Evolutionary conservation across 257 asterid genomes (phyloP).

Genomic region (Mitragyna speciosa): DNA sequence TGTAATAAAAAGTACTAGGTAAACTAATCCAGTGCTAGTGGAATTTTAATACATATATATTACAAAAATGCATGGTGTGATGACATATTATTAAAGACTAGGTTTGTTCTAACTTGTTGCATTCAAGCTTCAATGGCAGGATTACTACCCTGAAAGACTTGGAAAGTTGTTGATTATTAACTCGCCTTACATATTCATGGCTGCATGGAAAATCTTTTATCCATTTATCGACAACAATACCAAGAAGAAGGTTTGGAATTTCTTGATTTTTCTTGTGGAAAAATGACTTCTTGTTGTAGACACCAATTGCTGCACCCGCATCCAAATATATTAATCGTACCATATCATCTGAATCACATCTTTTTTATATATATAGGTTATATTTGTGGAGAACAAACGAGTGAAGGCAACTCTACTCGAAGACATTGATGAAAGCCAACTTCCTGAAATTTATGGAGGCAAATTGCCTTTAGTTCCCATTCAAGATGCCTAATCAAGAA

Average conservation of each 20-base stretch:
- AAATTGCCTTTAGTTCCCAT: conserved; percentile 67
- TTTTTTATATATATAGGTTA: conserved; percentile 34
- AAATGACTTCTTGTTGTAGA: neutral
- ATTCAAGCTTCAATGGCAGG: conserved; percentile 29
- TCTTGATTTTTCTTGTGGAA: neutral
- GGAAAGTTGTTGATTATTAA: conserved; percentile 55
- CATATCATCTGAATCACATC: neutral
- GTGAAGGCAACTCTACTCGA: conserved; percentile 51
- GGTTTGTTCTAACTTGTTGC: neutral
- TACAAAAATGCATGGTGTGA: neutral
- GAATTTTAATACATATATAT: neutral
- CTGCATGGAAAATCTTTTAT: conserved; percentile 62
- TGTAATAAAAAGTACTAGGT: too few relatives aligned
- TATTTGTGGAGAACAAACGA: conserved; percentile 64
- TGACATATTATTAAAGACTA: neutral
- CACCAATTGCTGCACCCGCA: neutral
- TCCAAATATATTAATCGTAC: neutral
- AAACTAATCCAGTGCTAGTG: too few relatives aligned
- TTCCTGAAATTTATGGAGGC: conserved; percentile 82
- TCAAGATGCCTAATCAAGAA: conserved; percentile 39
- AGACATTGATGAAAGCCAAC: conserved; percentile 71
- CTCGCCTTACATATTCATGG: conserved; percentile 60
- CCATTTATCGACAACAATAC: conserved; percentile 84
- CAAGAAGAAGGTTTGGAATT: conserved; percentile 55
- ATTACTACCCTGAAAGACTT: conserved; percentile 86